These are phyloP conservation scores for Metrosideros polymorpha DNA, from an alignment of 441 rosid genomes.

Conservation along the genomic window DNA sequence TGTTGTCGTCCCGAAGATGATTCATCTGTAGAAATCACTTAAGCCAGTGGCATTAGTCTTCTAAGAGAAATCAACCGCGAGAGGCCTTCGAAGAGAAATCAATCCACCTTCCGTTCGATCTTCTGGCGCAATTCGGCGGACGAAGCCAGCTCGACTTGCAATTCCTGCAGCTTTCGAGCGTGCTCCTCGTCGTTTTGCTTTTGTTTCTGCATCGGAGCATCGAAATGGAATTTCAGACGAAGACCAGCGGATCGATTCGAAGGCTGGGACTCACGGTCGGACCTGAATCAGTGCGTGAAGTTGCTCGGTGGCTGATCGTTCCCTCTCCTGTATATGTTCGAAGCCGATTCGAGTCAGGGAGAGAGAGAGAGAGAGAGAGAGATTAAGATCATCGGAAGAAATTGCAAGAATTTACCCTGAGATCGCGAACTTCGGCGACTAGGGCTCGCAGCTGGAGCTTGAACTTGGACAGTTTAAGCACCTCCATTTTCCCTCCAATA, in stretches of 20 bases:
- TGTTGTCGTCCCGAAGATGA: constrained; percentile 65
- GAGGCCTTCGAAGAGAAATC: neutral
- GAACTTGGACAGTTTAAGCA: constrained; percentile 68
- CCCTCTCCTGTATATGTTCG: constrained; percentile 34
- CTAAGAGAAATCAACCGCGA: no score
- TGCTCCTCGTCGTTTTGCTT: constrained; percentile 67
- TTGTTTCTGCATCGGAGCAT: constrained; percentile 41
- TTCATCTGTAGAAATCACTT: constrained; percentile 26
- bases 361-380: neutral
- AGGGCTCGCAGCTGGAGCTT: constrained; percentile 62
- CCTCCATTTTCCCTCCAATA: constrained; percentile 41
- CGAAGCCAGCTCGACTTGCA: constrained; percentile 42
- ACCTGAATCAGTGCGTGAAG: constrained; percentile 43
- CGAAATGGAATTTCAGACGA: neutral
- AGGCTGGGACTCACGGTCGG: neutral
- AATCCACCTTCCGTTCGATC: constrained; percentile 50
- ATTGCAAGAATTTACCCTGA: constrained; percentile 27
- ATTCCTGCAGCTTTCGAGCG: constrained; percentile 41
- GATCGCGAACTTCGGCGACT: constrained; percentile 49
- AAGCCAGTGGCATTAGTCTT: neutral
- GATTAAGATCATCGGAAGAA: neutral
- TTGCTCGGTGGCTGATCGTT: constrained; percentile 45
- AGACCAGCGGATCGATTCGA: neutral
- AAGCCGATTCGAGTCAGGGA: neutral
- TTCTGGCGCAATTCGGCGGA: constrained; percentile 39